Base-by-base conservation (phyloP, 2,329 filamentous ascomycete species). In the Colletotrichum trifolii region DNA sequence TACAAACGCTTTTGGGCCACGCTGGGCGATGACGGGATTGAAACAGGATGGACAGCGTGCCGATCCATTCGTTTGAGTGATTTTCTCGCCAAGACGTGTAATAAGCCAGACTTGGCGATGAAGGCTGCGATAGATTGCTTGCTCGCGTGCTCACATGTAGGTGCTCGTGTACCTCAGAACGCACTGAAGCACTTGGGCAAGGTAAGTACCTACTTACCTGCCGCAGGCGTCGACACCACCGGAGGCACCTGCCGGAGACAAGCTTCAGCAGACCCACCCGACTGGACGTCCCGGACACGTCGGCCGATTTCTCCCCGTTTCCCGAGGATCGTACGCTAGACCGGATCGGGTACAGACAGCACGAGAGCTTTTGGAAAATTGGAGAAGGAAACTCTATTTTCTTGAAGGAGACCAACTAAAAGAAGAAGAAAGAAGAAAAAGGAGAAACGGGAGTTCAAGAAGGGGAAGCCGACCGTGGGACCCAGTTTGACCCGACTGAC, bases 271-370 rank as follows among this genome's bases (percentile, higher is more conserved):
- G 25, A 25, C 25, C 25, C 25, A 25, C 25, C 25, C 25, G 4
- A 25, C 25, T 25, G 25, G 25, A 25, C 25, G 25, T 25, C 25
- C 25, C 25, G 25, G 25, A 25, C 54, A 45, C 25, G 40, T 47
- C 45, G 42, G 42, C n/a, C 49, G 9, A 35, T 33, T 9, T 34
- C 40, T 15, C 36, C 36, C 36, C 55, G 45, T 4, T 43, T 43
- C 50, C 17, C 56, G 53, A 35, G 56, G 48, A 45, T 53, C 56
- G 39, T 47, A 36, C 47, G 40, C 56, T 60, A 60, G 48, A 33
- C 56, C 17, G 47, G n/a, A 60, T 60, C 56, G 47, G 56, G 39
- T 15, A 7, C 12, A n/a, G 46, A 35, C 38, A 50, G 46, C 46
- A 43, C 25, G 46, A 15, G 39, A 34, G 12, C 38, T 35, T 35